phyloP scores from a whole-genome alignment of 306 rosid genomes.

The Senna tora region DNA sequence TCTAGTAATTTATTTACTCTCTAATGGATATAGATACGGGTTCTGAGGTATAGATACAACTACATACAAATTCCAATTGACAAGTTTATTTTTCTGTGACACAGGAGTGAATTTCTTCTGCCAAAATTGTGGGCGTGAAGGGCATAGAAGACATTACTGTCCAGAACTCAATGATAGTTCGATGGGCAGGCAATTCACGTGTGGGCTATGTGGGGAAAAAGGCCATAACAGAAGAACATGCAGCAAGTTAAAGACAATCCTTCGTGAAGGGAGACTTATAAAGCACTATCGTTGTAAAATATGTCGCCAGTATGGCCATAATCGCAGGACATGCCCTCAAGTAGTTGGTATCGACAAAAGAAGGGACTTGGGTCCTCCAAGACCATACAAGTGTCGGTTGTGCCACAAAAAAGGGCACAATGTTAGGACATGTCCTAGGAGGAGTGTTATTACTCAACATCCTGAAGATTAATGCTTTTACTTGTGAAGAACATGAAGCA shows the following conservation, averaged over 20 bases:
- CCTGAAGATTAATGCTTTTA: slow-evolving; percentile 35
- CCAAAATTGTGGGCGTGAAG: slow-evolving; percentile 86
- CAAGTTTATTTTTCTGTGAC: slow-evolving; percentile 1
- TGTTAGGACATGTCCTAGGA: slow-evolving; percentile 72
- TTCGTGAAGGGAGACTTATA: slow-evolving; percentile 33
- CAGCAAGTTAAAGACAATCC: slow-evolving; percentile 43
- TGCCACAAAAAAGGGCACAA: slow-evolving; percentile 74
- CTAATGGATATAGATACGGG: too few species aligned
- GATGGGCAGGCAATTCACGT: slow-evolving; percentile 49
- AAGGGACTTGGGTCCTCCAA: slow-evolving; percentile 26
- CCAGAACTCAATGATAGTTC: slow-evolving; percentile 68
- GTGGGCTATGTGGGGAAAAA: slow-evolving; percentile 68
- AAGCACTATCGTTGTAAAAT: slow-evolving; percentile 55
- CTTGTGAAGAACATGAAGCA: slow-evolving; percentile 19
- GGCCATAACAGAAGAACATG: slow-evolving; percentile 94
- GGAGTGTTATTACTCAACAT: slow-evolving; percentile 35
- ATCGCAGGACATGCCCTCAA: slow-evolving; percentile 63
- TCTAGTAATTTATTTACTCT: too few species aligned
- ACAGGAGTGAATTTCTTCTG: slow-evolving; percentile 86
- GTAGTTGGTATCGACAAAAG: slow-evolving; percentile 24
- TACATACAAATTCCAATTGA: too few species aligned
- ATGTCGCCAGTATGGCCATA: slow-evolving; percentile 71
- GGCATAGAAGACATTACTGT: slow-evolving; percentile 88
- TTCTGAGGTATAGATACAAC: too few species aligned
- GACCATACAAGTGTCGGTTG: slow-evolving; percentile 57